Conservation (phyloP, 257 asterid genomes). For the Gardenia jasminoides region DNA sequence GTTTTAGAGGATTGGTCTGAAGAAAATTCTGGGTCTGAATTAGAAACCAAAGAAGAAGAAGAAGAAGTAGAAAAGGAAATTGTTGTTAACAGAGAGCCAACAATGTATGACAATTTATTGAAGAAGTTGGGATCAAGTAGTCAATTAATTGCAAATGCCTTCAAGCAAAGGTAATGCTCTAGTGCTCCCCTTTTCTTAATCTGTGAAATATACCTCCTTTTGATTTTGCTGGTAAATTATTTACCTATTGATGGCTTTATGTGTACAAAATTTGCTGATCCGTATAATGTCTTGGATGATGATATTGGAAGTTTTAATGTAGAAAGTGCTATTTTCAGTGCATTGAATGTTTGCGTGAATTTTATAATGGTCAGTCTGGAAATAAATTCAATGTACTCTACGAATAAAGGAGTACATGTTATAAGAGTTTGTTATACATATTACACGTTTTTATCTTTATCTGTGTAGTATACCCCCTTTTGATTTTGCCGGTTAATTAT, state of each 20-base stretch:
- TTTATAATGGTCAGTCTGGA: no score
- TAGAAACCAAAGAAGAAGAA: conserved; percentile 18
- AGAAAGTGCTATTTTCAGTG: not conserved
- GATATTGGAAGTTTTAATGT: no score
- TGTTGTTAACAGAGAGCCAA: conserved; percentile 31
- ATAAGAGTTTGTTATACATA: no score
- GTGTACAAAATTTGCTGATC: no score
- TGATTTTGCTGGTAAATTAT: not conserved
- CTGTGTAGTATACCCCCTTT: no score
- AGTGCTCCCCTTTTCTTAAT: not conserved
- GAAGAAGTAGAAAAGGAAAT: conserved; percentile 22
- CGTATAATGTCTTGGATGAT: no score
- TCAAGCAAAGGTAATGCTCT: conserved; percentile 38
- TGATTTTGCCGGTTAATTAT: no score
- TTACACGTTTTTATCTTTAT: no score
- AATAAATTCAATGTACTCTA: no score
- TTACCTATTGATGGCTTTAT: not conserved
- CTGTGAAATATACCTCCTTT: not conserved
- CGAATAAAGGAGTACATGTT: no score
- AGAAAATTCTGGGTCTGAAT: conserved; percentile 34
- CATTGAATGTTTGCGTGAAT: not conserved
- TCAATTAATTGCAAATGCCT: conserved; percentile 44
- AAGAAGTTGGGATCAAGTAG: conserved; percentile 50
- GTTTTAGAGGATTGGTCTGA: conserved; percentile 33
- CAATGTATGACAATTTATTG: conserved; percentile 59